These are phyloP conservation scores for Populus hybrid DNA, from an alignment of 441 rosid species.

Conservation along the genomic window DNA sequence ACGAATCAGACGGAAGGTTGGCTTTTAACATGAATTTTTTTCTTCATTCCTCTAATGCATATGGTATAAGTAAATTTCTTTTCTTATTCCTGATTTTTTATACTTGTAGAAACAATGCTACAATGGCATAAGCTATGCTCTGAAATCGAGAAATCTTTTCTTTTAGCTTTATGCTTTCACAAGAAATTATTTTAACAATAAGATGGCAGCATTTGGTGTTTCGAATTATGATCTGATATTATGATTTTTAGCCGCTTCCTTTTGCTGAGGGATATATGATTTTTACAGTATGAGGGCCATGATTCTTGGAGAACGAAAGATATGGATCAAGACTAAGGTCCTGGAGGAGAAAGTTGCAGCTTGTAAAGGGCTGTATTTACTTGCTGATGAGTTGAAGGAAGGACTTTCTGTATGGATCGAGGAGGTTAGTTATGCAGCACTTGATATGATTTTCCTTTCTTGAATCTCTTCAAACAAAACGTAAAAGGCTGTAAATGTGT, in stretches of 20 bases:
- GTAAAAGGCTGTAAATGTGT: neutral
- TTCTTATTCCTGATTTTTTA: neutral
- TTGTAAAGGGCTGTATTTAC: constrained; percentile 52
- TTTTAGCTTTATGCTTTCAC: neutral
- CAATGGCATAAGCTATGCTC: neutral
- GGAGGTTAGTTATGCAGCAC: constrained; percentile 31
- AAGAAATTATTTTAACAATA: neutral
- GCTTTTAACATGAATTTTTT: neutral
- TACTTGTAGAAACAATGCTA: neutral
- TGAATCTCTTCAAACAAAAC: neutral
- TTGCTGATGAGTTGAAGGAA: constrained; percentile 53
- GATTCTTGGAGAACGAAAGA: neutral
- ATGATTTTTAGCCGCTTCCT: neutral
- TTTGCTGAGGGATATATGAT: too few species aligned
- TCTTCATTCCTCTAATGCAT: neutral
- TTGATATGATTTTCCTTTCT: neutral
- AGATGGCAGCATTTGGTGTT: neutral
- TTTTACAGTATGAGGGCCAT: neutral
- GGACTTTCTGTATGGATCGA: constrained; percentile 55
- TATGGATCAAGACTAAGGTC: constrained; percentile 36
- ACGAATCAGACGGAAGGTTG: constrained; percentile 50
- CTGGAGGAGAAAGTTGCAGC: constrained; percentile 60
- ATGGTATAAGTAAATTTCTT: neutral
- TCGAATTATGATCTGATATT: neutral
- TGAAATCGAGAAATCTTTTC: neutral